These are phyloP conservation scores for Excoecaria agallocha DNA, from an alignment of 345 rosid species.

Conservation along the genomic window DNA sequence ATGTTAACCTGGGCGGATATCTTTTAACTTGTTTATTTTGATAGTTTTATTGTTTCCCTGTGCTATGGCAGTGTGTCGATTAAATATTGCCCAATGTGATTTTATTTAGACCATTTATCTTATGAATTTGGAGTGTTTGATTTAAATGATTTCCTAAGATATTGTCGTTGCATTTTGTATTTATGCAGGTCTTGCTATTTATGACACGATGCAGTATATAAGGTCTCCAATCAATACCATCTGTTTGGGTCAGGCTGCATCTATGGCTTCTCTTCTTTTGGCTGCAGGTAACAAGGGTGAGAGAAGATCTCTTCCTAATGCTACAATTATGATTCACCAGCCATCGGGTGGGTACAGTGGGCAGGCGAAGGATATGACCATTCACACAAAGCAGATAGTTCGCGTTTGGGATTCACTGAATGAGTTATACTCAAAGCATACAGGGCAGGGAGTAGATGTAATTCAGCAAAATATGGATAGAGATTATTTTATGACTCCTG, in stretches of 20 bases:
- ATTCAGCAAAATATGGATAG: conserved; percentile 94
- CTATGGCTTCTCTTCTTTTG: conserved; percentile 94
- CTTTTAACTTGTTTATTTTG: neutral
- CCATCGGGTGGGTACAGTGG: conserved; percentile 99
- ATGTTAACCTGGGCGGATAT: neutral
- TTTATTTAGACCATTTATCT: neutral
- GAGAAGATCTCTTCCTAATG: conserved; percentile 87
- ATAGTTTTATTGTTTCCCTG: neutral
- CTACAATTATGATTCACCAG: conserved; percentile 95
- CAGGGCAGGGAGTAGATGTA: conserved; percentile 67
- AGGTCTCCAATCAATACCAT: conserved; percentile 86
- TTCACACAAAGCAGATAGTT: conserved; percentile 92
- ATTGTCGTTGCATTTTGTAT: neutral
- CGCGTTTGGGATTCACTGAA: conserved; percentile 87
- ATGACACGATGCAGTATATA: conserved; percentile 95
- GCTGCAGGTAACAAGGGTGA: conserved; percentile 91
- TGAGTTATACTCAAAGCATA: conserved; percentile 68
- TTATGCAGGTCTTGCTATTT: conserved; percentile 82
- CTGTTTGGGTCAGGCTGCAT: conserved; percentile 98
- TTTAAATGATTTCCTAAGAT: too few relatives aligned
- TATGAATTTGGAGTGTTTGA: too few relatives aligned
- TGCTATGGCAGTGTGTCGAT: neutral
- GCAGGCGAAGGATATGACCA: conserved; percentile 91
- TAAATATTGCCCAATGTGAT: neutral
- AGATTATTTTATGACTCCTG: conserved; percentile 93